Conservation (phyloP, 345 rosid genomes). For the Gossypium ekmanianum region DNA sequence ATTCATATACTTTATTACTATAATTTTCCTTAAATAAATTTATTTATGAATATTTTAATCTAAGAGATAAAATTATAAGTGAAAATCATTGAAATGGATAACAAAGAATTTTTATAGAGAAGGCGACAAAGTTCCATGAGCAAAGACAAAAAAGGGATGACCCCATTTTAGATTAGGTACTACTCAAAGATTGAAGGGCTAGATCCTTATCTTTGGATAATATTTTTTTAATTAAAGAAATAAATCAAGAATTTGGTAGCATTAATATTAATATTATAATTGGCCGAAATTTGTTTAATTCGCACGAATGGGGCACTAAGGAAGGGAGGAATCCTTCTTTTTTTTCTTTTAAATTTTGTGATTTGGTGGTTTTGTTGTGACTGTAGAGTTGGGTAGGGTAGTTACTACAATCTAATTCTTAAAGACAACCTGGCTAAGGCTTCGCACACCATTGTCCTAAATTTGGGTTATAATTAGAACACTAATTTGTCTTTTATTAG, state of each 20-base stretch:
- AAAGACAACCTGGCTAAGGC: constrained; percentile 8
- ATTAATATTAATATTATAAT: neutral
- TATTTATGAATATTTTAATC: neutral
- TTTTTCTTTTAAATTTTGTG: neutral
- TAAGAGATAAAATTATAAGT: neutral
- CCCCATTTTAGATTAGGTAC: neutral
- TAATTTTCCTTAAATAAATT: neutral
- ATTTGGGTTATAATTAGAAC: neutral
- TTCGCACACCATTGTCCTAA: neutral
- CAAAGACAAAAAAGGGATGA: neutral
- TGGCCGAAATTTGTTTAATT: neutral
- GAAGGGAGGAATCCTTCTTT: neutral
- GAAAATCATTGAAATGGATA: neutral
- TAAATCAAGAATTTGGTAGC: neutral
- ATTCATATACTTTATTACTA: neutral
- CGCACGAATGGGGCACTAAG: constrained; percentile 11
- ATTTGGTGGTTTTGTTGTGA: neutral
- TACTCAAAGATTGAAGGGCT: neutral
- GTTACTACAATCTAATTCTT: neutral
- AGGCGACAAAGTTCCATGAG: neutral
- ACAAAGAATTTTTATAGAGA: neutral
- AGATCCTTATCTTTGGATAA: constrained; percentile 8
- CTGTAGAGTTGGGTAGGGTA: too few species aligned
- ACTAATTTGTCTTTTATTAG: neutral
- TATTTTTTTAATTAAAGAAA: neutral